Base-by-base conservation (phyloP, 495 filamentous ascomycete genomes). In the Lepraria neglecta region DNA sequence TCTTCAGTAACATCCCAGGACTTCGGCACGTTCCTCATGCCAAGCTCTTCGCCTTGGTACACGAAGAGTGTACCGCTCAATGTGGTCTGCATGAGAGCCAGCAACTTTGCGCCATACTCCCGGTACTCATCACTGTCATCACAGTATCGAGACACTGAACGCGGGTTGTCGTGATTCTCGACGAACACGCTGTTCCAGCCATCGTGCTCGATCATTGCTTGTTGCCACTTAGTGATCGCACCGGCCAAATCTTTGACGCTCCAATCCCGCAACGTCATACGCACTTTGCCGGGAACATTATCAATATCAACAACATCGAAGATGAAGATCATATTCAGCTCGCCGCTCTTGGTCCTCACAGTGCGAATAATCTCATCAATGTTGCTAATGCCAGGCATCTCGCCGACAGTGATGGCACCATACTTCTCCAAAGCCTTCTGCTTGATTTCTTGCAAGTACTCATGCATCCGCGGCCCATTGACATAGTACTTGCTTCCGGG, bases 241-340 rank as follows among this genome's bases (percentile, higher is more conserved):
- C 67, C 61, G 59, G 78, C 78, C 30, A 87, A 52, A 27, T 76
- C 66, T 6, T 72, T 64, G 17, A 82, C 69, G 19, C 73, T 72
- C 69, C 72, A 82, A 2, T 67, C 63, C 17, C 67, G 69, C 17
- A 74, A 64, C 3, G 67, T 61, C 68, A 70, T 67, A 59, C 69
- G 61, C 68, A 73, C 65, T 68, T 75, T 43, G 67, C 69, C 28
- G 67, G 65, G 10, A 63, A 63, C 19, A 74, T 73, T 61, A 67
- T 81, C 82, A 14, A 85, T 59, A 52, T 80, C 76, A 15, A 83
- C 80, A 48, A 77, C 52, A 58, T 84, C 82, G 67, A 86, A 85
- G 60, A 83, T 78, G 70, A 87, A 87, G 11, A 85, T 73, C 84
- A 87, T 87, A 68, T 77, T 78, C 19, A 87, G 71, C 61, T 86